Evolutionary conservation across 2,329 filamentous ascomycete genomes (phyloP).

Genomic region (Chrysoporthe austroafricana): DNA sequence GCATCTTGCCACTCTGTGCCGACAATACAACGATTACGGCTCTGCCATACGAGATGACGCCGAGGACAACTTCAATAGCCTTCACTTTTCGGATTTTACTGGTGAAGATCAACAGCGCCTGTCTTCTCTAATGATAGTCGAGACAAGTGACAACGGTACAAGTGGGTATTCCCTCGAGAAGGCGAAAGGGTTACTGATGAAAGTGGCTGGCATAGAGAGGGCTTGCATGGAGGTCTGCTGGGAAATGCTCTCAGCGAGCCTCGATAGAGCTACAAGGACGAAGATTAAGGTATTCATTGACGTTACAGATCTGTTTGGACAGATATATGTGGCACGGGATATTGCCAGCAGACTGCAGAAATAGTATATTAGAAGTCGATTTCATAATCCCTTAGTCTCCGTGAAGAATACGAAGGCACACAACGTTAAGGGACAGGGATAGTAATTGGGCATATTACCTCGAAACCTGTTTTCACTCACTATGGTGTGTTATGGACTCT

Average conservation of each 20-base stretch:
- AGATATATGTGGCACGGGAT: conserved; percentile 42
- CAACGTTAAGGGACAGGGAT: too few species aligned
- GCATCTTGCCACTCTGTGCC: conserved; percentile 9
- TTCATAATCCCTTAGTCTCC: too few species aligned
- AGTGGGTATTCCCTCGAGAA: neutral
- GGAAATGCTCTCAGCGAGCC: too few species aligned
- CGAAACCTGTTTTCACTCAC: too few species aligned
- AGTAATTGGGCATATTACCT: too few species aligned
- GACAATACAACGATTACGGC: conserved; percentile 11
- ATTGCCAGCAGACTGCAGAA: neutral
- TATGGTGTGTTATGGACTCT: too few species aligned
- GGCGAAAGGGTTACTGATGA: neutral
- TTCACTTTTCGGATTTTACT: conserved; percentile 4
- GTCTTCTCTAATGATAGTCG: neutral
- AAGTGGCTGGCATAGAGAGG: conserved; percentile 1
- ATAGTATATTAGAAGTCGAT: too few species aligned
- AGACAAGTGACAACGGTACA: neutral
- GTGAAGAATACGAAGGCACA: too few species aligned
- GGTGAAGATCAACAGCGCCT: neutral
- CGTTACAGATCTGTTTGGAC: conserved; percentile 41
- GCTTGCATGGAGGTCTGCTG: neutral
- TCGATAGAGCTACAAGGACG: neutral
- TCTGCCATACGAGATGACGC: neutral
- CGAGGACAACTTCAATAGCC: conserved; percentile 5
- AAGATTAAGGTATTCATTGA: conserved; percentile 36